These are phyloP conservation scores for Aphelidium insulamus DNA, from an alignment of 371 early-diverging fungal genomes.

Conservation along the genomic window DNA sequence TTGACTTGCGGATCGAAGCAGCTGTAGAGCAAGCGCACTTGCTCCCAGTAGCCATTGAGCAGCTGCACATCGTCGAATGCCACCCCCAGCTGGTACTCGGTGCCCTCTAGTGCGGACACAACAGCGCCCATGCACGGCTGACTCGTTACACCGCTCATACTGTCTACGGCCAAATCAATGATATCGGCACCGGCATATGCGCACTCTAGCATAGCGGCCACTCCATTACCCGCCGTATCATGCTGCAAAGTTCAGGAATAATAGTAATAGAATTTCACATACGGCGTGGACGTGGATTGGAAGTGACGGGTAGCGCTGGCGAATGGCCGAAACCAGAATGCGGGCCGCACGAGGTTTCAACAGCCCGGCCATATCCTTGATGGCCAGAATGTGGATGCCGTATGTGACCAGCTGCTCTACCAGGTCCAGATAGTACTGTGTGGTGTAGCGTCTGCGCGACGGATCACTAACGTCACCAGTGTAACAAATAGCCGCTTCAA, in stretches of 20 bases:
- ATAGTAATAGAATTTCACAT: not conserved
- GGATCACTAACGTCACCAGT: conserved; percentile 79
- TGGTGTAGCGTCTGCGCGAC: conserved; percentile 42
- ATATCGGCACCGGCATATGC: conserved; percentile 87
- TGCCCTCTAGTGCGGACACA: conserved; percentile 54
- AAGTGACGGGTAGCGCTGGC: conserved; percentile 64
- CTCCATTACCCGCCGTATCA: conserved; percentile 89
- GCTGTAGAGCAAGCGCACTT: conserved; percentile 72
- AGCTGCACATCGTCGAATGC: conserved; percentile 42
- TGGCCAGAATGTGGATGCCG: conserved; percentile 79
- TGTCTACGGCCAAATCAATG: conserved; percentile 75
- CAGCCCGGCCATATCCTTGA: conserved; percentile 95
- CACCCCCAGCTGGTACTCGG: conserved; percentile 57
- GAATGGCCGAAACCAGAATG: conserved; percentile 52
- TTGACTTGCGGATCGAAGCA: conserved; percentile 81
- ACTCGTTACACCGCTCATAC: conserved; percentile 86
- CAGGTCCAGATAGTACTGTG: conserved; percentile 77
- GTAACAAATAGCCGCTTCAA: conserved; percentile 80
- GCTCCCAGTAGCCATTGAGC: conserved; percentile 87
- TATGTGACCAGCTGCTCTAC: conserved; percentile 66
- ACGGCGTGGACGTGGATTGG: conserved; percentile 88
- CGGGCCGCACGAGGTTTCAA: conserved; percentile 75
- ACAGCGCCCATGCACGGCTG: conserved; percentile 92
- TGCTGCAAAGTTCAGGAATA: conserved; percentile 14
- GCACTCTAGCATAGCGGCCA: conserved; percentile 77